Percentiles rank a stretch among this genome's conserved stretches.
Conservation (phyloP, 2,329 filamentous ascomycete species). For the Paecilomyces dactylethromorphus region DNA sequence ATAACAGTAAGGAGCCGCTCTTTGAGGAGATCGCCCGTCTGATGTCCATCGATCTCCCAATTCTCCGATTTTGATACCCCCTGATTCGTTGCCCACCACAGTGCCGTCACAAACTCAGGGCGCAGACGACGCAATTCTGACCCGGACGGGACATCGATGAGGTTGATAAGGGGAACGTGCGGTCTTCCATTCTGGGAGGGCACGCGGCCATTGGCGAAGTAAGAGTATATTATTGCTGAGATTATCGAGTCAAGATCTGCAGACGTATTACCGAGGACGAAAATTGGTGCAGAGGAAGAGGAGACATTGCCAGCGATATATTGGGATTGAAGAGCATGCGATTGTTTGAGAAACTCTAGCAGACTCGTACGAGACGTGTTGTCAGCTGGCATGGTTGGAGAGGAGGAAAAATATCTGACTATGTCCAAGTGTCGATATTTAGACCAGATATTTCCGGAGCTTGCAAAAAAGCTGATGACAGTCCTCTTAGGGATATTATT, state of each 20-base stretch:
- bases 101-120: conserved; percentile 53
- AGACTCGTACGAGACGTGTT: conserved; percentile 8
- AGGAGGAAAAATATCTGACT: background rate
- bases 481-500: background rate
- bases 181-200: conserved; percentile 28
- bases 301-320: conserved; percentile 14
- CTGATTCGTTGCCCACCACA: conserved; percentile 42
- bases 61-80: conserved; percentile 5
- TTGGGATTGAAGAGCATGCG: conserved; percentile 21
- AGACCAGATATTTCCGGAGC: background rate
- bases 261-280: conserved; percentile 40
- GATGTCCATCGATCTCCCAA: conserved; percentile 17
- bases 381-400: background rate
- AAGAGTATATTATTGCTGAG: conserved; percentile 55
- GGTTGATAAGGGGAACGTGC: conserved; percentile 54
- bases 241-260: conserved; percentile 58
- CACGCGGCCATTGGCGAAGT: conserved; percentile 44
- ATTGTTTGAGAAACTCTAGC: conserved; percentile 31
- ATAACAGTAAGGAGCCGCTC: conserved; percentile 36
- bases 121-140: conserved; percentile 47
- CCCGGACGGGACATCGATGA: conserved; percentile 39
- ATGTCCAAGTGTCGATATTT: background rate
- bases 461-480: background rate
- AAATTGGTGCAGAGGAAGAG: conserved; percentile 19
- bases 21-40: conserved; percentile 17